Percentiles rank a stretch among this genome's conserved stretches.
Evolutionary conservation across 116 monocot species (phyloP).

Genomic region (Posidonia oceanica): DNA sequence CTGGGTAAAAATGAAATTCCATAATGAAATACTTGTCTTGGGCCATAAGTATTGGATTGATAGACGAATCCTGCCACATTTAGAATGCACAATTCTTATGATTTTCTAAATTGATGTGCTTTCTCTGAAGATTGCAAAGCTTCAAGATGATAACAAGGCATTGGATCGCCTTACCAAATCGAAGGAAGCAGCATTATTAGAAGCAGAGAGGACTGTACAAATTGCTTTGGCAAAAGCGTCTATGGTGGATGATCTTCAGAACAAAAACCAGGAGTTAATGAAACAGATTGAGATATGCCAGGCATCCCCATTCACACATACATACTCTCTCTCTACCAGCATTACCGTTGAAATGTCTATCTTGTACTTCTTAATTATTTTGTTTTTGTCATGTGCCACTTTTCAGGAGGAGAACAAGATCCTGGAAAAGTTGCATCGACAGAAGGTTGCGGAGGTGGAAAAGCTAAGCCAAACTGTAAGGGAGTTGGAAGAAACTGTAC

Average conservation of each 20-base stretch:
- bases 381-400: background rate
- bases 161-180: constrained; percentile 83
- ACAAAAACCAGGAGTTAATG: constrained; percentile 79
- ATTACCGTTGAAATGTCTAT: too few species aligned
- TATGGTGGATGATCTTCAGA: constrained; percentile 83
- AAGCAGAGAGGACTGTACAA: constrained; percentile 69
- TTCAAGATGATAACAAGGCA: constrained; percentile 86
- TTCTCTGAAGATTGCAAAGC: constrained; percentile 45
- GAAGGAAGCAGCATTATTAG: constrained; percentile 79
- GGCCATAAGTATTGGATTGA: too few species aligned
- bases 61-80: too few species aligned
- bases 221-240: constrained; percentile 74
- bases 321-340: background rate
- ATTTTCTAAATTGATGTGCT: too few species aligned
- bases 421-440: constrained; percentile 88
- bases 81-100: too few species aligned
- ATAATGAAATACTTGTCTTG: too few species aligned
- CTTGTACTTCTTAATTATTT: background rate
- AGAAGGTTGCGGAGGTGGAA: constrained; percentile 92
- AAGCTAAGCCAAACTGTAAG: constrained; percentile 83
- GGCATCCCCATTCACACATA: constrained; percentile 6
- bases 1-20: too few species aligned
- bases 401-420: constrained; percentile 88
- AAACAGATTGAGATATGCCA: constrained; percentile 85
- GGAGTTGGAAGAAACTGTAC: constrained; percentile 91